Evolutionary conservation across 2,329 filamentous ascomycete species (phyloP).

Genomic region (Neofusicoccum cordaticola): DNA sequence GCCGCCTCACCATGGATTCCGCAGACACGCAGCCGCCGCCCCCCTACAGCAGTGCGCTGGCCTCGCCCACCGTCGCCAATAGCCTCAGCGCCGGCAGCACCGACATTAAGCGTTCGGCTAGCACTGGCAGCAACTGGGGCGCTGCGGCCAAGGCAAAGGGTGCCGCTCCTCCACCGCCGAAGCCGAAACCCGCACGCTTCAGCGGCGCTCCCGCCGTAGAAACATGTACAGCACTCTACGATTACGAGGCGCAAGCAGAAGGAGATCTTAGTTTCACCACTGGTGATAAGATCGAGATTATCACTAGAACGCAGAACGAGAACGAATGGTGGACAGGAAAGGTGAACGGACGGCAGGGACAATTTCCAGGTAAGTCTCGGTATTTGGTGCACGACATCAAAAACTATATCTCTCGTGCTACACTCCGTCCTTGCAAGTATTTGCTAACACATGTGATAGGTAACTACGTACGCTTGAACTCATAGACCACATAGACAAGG

Average conservation of each 20-base stretch:
- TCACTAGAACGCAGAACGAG: conserved; percentile 77
- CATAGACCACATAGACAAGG: conserved; percentile 7
- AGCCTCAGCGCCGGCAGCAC: conserved; percentile 20
- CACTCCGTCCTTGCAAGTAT: not conserved
- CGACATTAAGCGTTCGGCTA: conserved; percentile 31
- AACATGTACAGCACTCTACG: conserved; percentile 86
- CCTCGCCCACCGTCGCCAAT: conserved; percentile 26
- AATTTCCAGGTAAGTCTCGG: conserved; percentile 78
- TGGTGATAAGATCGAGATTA: conserved; percentile 87
- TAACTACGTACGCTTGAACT: conserved; percentile 43
- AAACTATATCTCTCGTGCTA: too few species aligned
- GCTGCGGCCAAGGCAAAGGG: conserved; percentile 48
- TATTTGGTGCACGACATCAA: not conserved
- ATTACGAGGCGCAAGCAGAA: conserved; percentile 93
- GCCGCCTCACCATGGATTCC: conserved; percentile 31
- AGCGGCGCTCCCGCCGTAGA: conserved; percentile 65
- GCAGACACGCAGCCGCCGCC: conserved; percentile 39
- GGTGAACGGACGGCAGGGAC: conserved; percentile 74
- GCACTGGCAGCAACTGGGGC: conserved; percentile 35
- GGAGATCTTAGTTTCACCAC: conserved; percentile 88
- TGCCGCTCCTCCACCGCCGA: conserved; percentile 50
- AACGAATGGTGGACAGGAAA: conserved; percentile 98
- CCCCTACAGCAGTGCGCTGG: conserved; percentile 34
- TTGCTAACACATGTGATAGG: conserved; percentile 30
- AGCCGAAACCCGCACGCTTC: conserved; percentile 68